Base-by-base conservation (phyloP, 2,329 filamentous ascomycete species). In the Davidsoniella neocaledoniae region DNA sequence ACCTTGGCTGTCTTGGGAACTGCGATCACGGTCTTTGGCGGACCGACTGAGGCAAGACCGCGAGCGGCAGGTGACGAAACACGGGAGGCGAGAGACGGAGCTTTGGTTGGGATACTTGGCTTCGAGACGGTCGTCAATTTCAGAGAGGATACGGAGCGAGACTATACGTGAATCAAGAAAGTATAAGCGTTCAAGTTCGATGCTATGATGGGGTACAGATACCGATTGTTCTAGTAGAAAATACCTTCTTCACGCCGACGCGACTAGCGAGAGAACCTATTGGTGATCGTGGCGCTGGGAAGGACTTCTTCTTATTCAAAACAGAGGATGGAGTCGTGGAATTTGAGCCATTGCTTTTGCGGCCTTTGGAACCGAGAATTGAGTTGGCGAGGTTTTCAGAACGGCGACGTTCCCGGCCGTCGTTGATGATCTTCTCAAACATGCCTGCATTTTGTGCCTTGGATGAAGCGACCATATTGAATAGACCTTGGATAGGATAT, bases 191-290 rank as follows among this genome's bases (percentile, higher is more conserved):
- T 33, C 9, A 8, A 29, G 2, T 19, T 23, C 14, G 26, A 17
- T 25, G 43, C 5, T 9, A 29, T 8, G 29, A 10, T 8, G n/a
- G 10, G 36, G 25, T n/a, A 49, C 9, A 40, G 45, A 49, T 19
- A 41, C 43, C 8, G 33, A 16, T 12, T 21, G 36, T 45, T 19
- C 14, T 23, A 3, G 10, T 33, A 33, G 5, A 52, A 55, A 58
- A 51, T 69, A 79, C 79, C 76, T 87, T 87, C 58, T 75, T 77
- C 46, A 87, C 71, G 38, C 83, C 83, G 52, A 83, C 78, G 62
- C 83, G 75, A 63, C 79, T 83, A 50, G 83, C 77, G 46, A 87
- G 72, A 2, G 76, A 76, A 58, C 77, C 4, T 10, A 33, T 33
- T 33, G 26, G 26, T 33, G 26, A 8, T 10, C 68, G 48, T n/a